Evolutionary conservation across 2,329 filamentous ascomycete genomes (phyloP).

Genomic region (Zymoseptoria crescenta): DNA sequence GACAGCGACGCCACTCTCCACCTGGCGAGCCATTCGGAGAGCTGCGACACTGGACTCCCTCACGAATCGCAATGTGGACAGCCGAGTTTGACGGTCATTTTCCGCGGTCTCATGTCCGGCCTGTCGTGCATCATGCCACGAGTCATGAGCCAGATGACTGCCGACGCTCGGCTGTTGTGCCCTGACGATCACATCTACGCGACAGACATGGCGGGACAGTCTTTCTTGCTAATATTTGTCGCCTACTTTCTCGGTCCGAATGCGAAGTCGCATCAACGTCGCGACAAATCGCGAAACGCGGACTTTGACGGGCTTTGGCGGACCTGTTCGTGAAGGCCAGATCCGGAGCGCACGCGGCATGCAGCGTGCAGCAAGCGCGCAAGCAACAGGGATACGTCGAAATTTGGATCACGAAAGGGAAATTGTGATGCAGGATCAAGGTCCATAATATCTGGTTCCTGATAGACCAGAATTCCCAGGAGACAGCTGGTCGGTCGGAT

Average conservation of each 20-base stretch:
- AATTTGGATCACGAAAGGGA: neutral
- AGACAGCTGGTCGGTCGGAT: neutral
- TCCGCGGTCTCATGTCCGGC: neutral
- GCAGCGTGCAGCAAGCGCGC: neutral
- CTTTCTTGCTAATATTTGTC: neutral
- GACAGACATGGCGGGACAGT: neutral
- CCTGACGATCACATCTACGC: neutral
- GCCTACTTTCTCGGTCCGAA: neutral
- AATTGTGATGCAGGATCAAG: neutral
- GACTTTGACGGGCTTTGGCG: neutral
- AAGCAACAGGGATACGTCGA: neutral
- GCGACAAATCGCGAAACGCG: neutral
- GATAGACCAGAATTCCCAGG: neutral
- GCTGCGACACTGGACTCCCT: neutral
- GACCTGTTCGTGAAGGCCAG: too few species aligned
- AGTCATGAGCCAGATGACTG: neutral
- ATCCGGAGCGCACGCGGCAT: neutral
- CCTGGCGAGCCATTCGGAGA: neutral
- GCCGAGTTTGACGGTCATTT: neutral
- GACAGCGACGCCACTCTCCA: neutral
- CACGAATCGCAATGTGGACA: neutral
- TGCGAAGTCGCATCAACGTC: neutral
- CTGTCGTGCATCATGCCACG: neutral
- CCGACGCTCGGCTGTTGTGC: neutral
- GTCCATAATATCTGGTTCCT: neutral